Evolutionary conservation across 2,329 filamentous ascomycete species (phyloP), one percentile per base, ranked within the genome.

Genomic region (Penicillium sp.): DNA sequence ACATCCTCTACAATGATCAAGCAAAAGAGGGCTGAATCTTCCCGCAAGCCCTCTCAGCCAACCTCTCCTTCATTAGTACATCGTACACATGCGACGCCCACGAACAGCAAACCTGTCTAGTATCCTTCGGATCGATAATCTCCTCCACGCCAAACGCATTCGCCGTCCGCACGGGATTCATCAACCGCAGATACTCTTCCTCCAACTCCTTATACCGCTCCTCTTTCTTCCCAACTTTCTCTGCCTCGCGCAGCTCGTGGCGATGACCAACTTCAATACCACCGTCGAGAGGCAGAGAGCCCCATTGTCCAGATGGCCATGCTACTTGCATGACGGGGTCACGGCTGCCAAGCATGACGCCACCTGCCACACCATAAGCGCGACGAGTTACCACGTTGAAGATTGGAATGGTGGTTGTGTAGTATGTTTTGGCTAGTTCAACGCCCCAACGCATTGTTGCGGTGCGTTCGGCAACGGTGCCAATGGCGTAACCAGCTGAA

Each of bases 371-470:
- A 4, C 86, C 87, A 65, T 86, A 88, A 1, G 82, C 83, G 50
- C 85, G 82, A 5, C 86, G 78, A 0, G 84, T 83, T 4, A 89
- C 79, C n/a, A 89, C 84, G 57, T 78, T 85, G 74, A 88, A 88
- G 3, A 89, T 80, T 0, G 86, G 85, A 55, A 82, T 83, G 0
- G 85, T 88, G 0, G 85, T 88, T 22, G 82, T 82, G 69, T 84
- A 88, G 69, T 89, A 89, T 0, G 86, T 80, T 57, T 84, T 84
- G 5, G 83, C 85, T 1, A 88, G 79, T 48, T 84, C 82, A 4
- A 89, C 79, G 0, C 86, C 86, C 76, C 86, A 86, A 54, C 85
- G 79, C 86, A 88, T 89, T 0, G 86, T 88, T 12, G 85, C 86
- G 4, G 80, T 83, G 14, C 85, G 78, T 70, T 89, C 86, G 2